A percentile compares a stretch with the other conserved stretches of the same genome.
Conservation (phyloP, 495 filamentous ascomycete genomes). For the Trichodelitschia bisporula region DNA sequence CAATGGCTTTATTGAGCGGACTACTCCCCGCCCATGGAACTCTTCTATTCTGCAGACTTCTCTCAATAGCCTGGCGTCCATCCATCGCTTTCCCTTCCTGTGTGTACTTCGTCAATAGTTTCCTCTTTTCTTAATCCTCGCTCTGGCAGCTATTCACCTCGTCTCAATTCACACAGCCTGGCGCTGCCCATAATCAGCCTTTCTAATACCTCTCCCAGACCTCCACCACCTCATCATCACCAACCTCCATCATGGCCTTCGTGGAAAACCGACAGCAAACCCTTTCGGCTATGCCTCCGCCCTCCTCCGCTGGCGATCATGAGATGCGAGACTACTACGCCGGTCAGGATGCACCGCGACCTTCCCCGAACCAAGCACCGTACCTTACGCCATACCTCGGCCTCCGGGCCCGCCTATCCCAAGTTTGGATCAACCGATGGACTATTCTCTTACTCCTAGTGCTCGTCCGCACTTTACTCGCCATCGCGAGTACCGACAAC, state of each 20-base stretch:
- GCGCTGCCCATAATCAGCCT: too few relatives aligned
- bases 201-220: too few relatives aligned
- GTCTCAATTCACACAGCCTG: too few relatives aligned
- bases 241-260: conserved; percentile 15
- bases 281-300: conserved; percentile 22
- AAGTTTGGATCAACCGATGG: conserved; percentile 95
- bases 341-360: conserved; percentile 20
- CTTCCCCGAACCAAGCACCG: conserved; percentile 24
- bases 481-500: conserved; percentile 39
- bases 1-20: too few relatives aligned
- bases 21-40: too few relatives aligned
- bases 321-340: conserved; percentile 28
- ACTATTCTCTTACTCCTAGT: conserved; percentile 72
- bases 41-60: too few relatives aligned
- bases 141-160: too few relatives aligned
- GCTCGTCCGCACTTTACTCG: conserved; percentile 53
- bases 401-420: conserved; percentile 66
- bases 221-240: too few relatives aligned
- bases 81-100: too few relatives aligned
- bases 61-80: too few relatives aligned
- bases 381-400: conserved; percentile 81
- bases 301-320: conserved; percentile 28
- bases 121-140: too few relatives aligned
- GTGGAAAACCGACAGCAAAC: conserved; percentile 21
- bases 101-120: too few relatives aligned